Base-by-base conservation (phyloP, 176 grass and related monocot genomes). In the Rhipidocladum racemiflorum region DNA sequence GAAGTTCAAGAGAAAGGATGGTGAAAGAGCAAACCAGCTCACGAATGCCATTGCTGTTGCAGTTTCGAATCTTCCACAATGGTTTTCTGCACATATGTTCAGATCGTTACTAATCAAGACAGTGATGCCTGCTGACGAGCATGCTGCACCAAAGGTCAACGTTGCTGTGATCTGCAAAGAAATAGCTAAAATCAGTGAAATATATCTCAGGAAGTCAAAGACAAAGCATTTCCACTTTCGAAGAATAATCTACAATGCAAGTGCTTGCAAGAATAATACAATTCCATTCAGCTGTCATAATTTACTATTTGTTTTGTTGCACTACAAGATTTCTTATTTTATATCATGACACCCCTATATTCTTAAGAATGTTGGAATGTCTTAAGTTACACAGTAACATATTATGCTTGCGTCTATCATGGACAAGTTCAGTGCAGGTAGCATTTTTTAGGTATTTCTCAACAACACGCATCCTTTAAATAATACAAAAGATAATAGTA, bases 41-140 rank as follows among this genome's bases (percentile, higher is more conserved):
- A 98, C 86, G 80, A 98, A 98, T 13, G 75, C 89, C 95, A 98
- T 98, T 6, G 95, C 88, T 18, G 87, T 91, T 9, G 95, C 84
- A 3, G 84, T 88, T 48, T 91, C 78, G 40, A 98, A 98, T 61
- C 81, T 87, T 18, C 78, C 83, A 66, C 95, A 98, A 21, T 94
- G 88, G 49, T 98, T 98, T 35, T 88, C 65, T 0, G 75, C 49
- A 68, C 95, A 95, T 38, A 98, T 78, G 71, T 85, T 75, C 42
- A 98, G 86, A 66, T 98, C 95, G 17, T 89, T 84, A 36, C 89
- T 82, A 65, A 98, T 98, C 53, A 98, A 45, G 36, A 91, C 84
- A 0, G 95, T 98, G 70, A 98, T 91, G 65, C 88, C 95, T 8
- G 92, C 88, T 0, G 95, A 91, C 0, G 84, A 76, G 53, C 95